A percentile compares a stretch with the other conserved stretches of the same genome.
These are phyloP conservation scores for Tulasnella sp. DNA, from an alignment of 768 basidiomycete species.

Conservation along the genomic window DNA sequence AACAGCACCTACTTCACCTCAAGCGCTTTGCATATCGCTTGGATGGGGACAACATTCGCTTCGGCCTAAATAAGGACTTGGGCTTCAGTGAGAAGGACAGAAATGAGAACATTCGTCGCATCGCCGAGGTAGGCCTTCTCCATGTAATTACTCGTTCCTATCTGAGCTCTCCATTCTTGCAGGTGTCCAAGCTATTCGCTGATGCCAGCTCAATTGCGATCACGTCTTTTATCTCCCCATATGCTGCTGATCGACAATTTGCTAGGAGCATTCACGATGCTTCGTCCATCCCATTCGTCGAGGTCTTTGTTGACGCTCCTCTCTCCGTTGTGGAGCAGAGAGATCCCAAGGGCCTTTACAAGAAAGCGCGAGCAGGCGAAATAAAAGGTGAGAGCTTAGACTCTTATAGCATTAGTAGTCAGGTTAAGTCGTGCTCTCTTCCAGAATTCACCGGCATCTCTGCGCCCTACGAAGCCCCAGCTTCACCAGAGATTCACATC, in stretches of 20 bases:
- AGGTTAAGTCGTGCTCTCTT: neutral
- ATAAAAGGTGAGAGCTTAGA: constrained; percentile 61
- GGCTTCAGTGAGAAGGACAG: constrained; percentile 87
- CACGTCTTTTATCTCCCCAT: constrained; percentile 99
- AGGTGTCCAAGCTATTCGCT: constrained; percentile 93
- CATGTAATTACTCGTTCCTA: neutral
- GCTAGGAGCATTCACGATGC: constrained; percentile 75
- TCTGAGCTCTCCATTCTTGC: neutral
- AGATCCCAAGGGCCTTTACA: constrained; percentile 96
- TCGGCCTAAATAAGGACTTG: constrained; percentile 93
- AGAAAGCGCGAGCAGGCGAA: constrained; percentile 88
- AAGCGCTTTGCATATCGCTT: constrained; percentile 81
- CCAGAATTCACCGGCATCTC: constrained; percentile 97
- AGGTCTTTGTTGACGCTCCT: constrained; percentile 92
- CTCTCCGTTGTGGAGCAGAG: constrained; percentile 77
- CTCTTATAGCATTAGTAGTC: neutral
- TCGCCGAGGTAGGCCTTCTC: constrained; percentile 63
- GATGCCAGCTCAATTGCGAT: constrained; percentile 76
- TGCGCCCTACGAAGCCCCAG: constrained; percentile 89
- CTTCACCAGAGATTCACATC: constrained; percentile 81
- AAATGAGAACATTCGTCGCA: constrained; percentile 91
- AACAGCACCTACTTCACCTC: constrained; percentile 85
- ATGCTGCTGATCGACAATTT: constrained; percentile 68
- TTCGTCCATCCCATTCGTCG: constrained; percentile 68
- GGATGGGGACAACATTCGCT: constrained; percentile 92